Conservation (phyloP, 2,329 filamentous ascomycete species). For the Diaporthe destruens region DNA sequence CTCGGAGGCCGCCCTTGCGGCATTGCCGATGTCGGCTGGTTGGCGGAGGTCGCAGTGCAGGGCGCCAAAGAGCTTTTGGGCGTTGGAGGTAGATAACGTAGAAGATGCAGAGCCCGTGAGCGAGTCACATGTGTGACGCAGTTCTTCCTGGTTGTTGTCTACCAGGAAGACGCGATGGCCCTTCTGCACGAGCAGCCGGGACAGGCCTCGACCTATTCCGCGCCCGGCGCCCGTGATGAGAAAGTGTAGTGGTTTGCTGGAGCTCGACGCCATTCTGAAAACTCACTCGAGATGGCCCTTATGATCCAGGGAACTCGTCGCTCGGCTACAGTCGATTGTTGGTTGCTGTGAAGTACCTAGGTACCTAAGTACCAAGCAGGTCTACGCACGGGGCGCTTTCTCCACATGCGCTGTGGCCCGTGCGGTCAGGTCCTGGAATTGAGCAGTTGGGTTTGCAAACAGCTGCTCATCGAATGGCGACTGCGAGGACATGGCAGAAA, state of each 20-base stretch:
- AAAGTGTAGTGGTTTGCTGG: constrained; percentile 39
- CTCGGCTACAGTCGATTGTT: no score
- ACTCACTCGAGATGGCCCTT: not conserved
- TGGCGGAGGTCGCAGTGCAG: constrained; percentile 50
- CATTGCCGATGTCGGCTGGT: constrained; percentile 49
- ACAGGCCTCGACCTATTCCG: constrained; percentile 75
- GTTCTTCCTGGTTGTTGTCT: constrained; percentile 54
- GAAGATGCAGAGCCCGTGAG: constrained; percentile 41
- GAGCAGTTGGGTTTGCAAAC: not conserved
- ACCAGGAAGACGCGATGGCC: constrained; percentile 57
- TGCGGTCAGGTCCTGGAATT: not conserved
- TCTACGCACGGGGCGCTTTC: not conserved
- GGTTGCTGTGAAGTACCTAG: no score
- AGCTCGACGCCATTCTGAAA: constrained; percentile 1
- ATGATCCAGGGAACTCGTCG: not conserved
- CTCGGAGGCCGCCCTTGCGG: constrained; percentile 47
- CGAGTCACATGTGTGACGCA: constrained; percentile 50
- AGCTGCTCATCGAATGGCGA: not conserved
- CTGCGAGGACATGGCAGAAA: no score
- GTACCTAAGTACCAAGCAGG: no score
- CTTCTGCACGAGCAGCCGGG: constrained; percentile 55
- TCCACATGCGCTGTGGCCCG: not conserved
- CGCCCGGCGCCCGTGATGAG: constrained; percentile 75
- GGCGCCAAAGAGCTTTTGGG: constrained; percentile 44
- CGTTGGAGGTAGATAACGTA: constrained; percentile 2